These are phyloP conservation scores for Lactarius vividus DNA, from an alignment of 768 basidiomycete genomes.

Conservation along the genomic window DNA sequence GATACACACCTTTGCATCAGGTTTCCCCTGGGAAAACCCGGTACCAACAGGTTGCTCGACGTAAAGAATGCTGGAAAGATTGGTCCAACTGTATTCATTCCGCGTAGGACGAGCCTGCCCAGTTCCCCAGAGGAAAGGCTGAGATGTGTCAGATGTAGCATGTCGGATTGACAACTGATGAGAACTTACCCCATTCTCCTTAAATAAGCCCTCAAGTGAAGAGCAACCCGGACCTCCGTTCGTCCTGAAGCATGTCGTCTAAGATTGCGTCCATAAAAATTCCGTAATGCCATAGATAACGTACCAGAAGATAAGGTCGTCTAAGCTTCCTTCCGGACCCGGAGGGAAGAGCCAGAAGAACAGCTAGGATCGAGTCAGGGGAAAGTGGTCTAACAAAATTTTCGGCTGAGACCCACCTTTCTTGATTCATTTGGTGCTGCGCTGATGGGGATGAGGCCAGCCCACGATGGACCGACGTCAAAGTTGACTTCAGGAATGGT, in stretches of 20 bases:
- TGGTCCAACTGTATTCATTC: slow-evolving; percentile 77
- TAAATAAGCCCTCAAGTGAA: slow-evolving; percentile 66
- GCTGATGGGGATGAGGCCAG: slow-evolving; percentile 73
- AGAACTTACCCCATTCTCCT: slow-evolving; percentile 67
- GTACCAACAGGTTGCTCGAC: slow-evolving; percentile 82
- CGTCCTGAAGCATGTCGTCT: slow-evolving; percentile 45
- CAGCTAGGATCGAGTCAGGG: slow-evolving; percentile 42
- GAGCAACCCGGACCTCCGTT: slow-evolving; percentile 83
- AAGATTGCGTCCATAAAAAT: background rate
- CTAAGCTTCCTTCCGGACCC: slow-evolving; percentile 64
- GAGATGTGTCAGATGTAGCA: background rate
- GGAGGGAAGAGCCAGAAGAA: slow-evolving; percentile 88
- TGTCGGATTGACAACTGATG: slow-evolving; percentile 18
- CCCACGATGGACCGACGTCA: slow-evolving; percentile 73
- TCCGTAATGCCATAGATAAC: slow-evolving; percentile 26
- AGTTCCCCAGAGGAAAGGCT: slow-evolving; percentile 67
- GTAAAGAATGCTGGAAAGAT: slow-evolving; percentile 69
- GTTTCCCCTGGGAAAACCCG: slow-evolving; percentile 69
- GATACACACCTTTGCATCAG: slow-evolving; percentile 45
- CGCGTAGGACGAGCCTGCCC: slow-evolving; percentile 62
- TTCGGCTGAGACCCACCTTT: slow-evolving; percentile 43
- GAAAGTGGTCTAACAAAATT: background rate
- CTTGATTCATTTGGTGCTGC: slow-evolving; percentile 57
- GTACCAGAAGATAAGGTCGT: slow-evolving; percentile 76
- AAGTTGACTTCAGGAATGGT: slow-evolving; percentile 67